A percentile compares a stretch with the other conserved stretches of the same genome.
Conservation (phyloP, 768 basidiomycete species). For the Brasilioporus rufonigricans region DNA sequence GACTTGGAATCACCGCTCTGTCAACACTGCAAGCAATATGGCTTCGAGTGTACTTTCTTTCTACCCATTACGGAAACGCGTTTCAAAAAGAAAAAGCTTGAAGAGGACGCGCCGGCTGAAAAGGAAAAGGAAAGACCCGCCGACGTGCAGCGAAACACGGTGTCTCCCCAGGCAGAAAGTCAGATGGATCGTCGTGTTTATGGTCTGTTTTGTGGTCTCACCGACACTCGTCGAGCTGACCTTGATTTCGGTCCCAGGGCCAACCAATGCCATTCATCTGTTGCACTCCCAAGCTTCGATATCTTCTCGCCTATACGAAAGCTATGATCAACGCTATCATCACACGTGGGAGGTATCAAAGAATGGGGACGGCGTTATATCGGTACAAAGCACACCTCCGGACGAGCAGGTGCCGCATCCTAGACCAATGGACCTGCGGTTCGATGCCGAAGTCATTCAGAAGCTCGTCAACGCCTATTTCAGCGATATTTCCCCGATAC, state of each 20-base stretch:
- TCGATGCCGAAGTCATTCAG: conserved; percentile 78
- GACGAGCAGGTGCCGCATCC: conserved; percentile 53
- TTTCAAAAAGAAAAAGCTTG: conserved; percentile 93
- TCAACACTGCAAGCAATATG: conserved; percentile 93
- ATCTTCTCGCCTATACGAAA: conserved; percentile 81
- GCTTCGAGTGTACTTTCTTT: conserved; percentile 95
- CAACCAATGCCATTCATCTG: conserved; percentile 82
- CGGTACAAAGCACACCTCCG: conserved; percentile 61
- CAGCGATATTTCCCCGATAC: conserved; percentile 78
- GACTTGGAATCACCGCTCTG: conserved; percentile 81
- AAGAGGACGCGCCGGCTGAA: conserved; percentile 56
- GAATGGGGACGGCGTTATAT: conserved; percentile 84
- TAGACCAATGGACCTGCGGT: conserved; percentile 66
- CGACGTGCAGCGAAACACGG: conserved; percentile 33
- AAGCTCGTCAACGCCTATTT: conserved; percentile 91
- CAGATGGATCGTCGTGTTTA: conserved; percentile 62
- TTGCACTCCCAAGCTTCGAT: conserved; percentile 88
- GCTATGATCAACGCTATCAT: conserved; percentile 84
- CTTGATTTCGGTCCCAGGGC: conserved; percentile 55
- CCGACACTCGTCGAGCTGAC: conserved; percentile 16
- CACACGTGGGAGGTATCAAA: conserved; percentile 85
- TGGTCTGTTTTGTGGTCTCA: conserved; percentile 41
- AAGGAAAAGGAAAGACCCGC: conserved; percentile 35
- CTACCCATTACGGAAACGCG: conserved; percentile 98
- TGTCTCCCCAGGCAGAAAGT: conserved; percentile 47